A percentile compares a stretch with the other conserved stretches of the same genome.
Evolutionary conservation across 1,139 yeast genomes (phyloP).

Genomic region (Williopsis jadinii): DNA sequence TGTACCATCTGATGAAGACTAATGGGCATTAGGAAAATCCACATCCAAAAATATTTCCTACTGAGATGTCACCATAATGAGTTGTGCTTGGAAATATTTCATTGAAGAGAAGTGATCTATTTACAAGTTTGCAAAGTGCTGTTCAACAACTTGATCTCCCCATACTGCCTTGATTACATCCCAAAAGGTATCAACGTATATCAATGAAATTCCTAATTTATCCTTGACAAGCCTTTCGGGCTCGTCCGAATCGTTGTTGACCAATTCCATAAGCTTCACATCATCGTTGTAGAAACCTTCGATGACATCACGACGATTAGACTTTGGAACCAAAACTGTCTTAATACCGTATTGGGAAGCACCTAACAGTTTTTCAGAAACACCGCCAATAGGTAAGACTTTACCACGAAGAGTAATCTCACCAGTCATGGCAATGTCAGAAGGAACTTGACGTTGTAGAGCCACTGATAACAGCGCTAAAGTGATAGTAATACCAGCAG

Average conservation of each 20-base stretch:
- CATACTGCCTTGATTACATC: constrained; percentile 69
- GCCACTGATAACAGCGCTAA: constrained; percentile 69
- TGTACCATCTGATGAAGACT: too few relatives aligned
- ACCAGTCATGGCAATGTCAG: constrained; percentile 85
- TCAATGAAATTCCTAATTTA: constrained; percentile 29
- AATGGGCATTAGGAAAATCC: too few relatives aligned
- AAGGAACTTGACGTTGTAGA: constrained; percentile 58
- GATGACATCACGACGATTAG: constrained; percentile 64
- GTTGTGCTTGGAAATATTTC: too few relatives aligned
- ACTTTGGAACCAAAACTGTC: constrained; percentile 61
- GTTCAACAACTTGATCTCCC: constrained; percentile 34
- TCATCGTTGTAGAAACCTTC: constrained; percentile 32
- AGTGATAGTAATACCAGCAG: constrained; percentile 91
- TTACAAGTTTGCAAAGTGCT: constrained; percentile 9
- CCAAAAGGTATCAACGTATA: constrained; percentile 70
- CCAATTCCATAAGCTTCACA: constrained; percentile 20
- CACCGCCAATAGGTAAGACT: constrained; percentile 85
- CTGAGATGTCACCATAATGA: too few relatives aligned
- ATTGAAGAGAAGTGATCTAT: not conserved
- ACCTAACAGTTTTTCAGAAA: constrained; percentile 77
- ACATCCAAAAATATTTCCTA: too few relatives aligned
- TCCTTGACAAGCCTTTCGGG: constrained; percentile 39
- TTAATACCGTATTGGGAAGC: constrained; percentile 69
- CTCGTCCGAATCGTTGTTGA: constrained; percentile 16
- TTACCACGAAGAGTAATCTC: constrained; percentile 84